These are phyloP conservation scores for Elongisporangium anandrum DNA, from an alignment of 352 stramenopile genomes.

Conservation along the genomic window DNA sequence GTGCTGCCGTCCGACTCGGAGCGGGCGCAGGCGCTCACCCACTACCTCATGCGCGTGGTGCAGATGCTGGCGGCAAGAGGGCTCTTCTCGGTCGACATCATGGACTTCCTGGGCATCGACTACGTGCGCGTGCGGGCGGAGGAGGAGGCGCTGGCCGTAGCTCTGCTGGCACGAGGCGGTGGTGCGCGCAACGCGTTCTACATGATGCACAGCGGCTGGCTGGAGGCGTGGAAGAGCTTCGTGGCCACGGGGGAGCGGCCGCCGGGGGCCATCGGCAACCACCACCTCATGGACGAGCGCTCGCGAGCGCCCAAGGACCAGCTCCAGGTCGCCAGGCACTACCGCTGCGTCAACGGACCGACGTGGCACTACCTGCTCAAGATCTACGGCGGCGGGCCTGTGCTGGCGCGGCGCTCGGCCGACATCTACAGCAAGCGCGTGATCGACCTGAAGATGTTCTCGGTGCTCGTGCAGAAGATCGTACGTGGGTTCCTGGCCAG, in stretches of 20 bases:
- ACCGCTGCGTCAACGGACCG: constrained; percentile 52
- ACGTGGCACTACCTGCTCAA: constrained; percentile 45
- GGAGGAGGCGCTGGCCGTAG: constrained; percentile 51
- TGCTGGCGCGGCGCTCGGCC: constrained; percentile 35
- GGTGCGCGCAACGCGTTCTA: constrained; percentile 24
- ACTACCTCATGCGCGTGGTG: constrained; percentile 53
- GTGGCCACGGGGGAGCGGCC: neutral
- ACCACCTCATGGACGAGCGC: neutral
- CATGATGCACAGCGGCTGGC: constrained; percentile 30
- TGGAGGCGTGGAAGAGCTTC: constrained; percentile 34
- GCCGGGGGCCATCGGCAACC: neutral
- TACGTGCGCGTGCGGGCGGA: constrained; percentile 38
- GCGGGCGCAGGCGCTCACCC: constrained; percentile 27
- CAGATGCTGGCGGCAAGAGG: constrained; percentile 41
- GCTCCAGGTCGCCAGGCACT: constrained; percentile 27
- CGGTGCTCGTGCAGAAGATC: constrained; percentile 31
- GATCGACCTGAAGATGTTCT: constrained; percentile 32
- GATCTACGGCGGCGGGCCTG: constrained; percentile 47
- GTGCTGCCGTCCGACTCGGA: constrained; percentile 17
- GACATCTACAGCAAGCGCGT: constrained; percentile 36
- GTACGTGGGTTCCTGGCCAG: constrained; percentile 53
- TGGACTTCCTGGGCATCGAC: constrained; percentile 69
- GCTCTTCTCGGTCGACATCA: constrained; percentile 60
- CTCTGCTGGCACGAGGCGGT: constrained; percentile 22
- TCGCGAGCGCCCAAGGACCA: constrained; percentile 26